phyloP scores from a whole-genome alignment of 1,284 basidiomycete species.

The Bondarzewia mesenterica region DNA sequence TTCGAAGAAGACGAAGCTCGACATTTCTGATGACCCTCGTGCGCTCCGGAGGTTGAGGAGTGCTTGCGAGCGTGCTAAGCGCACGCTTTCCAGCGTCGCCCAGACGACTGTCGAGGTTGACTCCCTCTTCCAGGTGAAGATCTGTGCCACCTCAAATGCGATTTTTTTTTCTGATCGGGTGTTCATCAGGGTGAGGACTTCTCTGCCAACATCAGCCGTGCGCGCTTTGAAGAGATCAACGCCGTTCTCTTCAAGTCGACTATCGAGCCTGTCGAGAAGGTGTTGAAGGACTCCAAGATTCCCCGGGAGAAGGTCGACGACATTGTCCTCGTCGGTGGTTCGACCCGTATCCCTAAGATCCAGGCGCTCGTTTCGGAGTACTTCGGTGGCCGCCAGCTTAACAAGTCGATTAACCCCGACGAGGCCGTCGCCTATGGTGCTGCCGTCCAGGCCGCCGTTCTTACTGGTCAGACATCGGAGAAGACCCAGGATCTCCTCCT shows the following conservation, averaged over 20 bases:
- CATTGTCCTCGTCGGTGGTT: conserved; percentile 99
- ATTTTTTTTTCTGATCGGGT: conserved; percentile 1
- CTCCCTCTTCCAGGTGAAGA: conserved; percentile 84
- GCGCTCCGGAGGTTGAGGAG: conserved; percentile 91
- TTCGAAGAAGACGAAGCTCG: conserved; percentile 95
- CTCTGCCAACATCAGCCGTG: conserved; percentile 94
- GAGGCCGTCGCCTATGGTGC: conserved; percentile 95
- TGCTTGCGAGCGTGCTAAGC: conserved; percentile 99
- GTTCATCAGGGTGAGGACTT: conserved; percentile 81
- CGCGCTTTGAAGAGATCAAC: conserved; percentile 99
- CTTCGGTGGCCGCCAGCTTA: conserved; percentile 95
- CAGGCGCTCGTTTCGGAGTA: conserved; percentile 97
- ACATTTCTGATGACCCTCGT: conserved; percentile 94
- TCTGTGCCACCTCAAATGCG: conserved; percentile 1
- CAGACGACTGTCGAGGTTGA: conserved; percentile 99
- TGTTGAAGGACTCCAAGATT: conserved; percentile 98
- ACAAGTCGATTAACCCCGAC: conserved; percentile 98
- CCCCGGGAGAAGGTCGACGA: conserved; percentile 96
- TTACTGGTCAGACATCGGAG: conserved; percentile 93
- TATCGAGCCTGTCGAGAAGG: conserved; percentile 97
- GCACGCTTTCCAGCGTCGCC: conserved; percentile 94
- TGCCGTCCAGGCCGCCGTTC: conserved; percentile 93
- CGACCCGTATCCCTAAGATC: conserved; percentile 99
- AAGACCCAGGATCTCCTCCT: conserved; percentile 93
- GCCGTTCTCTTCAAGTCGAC: conserved; percentile 92